These are phyloP conservation scores for Colletotrichum sp. DNA, from an alignment of 2,329 filamentous ascomycete species.

Conservation along the genomic window DNA sequence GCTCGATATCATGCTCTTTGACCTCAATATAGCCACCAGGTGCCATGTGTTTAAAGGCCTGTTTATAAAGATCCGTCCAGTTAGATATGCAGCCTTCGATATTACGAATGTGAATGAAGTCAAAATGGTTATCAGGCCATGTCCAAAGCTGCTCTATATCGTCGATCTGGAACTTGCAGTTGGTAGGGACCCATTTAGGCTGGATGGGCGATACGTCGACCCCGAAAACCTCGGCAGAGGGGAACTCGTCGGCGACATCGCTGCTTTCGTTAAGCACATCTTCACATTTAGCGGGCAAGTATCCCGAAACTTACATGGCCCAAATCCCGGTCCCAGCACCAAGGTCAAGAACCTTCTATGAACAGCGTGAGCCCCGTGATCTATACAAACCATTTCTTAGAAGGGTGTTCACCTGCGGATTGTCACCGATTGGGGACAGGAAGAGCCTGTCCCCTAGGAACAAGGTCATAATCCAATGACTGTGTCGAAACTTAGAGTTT, in stretches of 20 bases:
- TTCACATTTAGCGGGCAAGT: no score
- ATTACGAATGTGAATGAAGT: constrained; percentile 66
- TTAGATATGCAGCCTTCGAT: constrained; percentile 62
- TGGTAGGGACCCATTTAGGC: constrained; percentile 52
- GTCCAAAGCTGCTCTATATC: constrained; percentile 49
- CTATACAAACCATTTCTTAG: no score
- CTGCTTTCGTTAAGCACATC: constrained; percentile 33
- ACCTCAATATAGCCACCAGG: constrained; percentile 55
- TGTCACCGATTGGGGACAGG: no score
- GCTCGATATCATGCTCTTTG: constrained; percentile 30
- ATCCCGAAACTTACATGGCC: no score
- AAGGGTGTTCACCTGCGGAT: no score
- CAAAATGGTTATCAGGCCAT: constrained; percentile 45
- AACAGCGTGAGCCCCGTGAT: no score
- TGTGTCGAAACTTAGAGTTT: no score
- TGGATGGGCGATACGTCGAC: constrained; percentile 64
- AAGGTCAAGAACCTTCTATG: no score
- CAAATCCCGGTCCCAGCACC: no score
- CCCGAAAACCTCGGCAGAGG: constrained; percentile 48
- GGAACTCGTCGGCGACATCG: constrained; percentile 50
- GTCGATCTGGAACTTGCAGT: constrained; percentile 40
- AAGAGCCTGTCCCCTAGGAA: no score
- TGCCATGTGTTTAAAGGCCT: constrained; percentile 57
- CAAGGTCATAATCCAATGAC: no score
- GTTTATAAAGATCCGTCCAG: constrained; percentile 57